Evolutionary conservation across 768 basidiomycete genomes (phyloP).

Genomic region (Mycena kentingensis): DNA sequence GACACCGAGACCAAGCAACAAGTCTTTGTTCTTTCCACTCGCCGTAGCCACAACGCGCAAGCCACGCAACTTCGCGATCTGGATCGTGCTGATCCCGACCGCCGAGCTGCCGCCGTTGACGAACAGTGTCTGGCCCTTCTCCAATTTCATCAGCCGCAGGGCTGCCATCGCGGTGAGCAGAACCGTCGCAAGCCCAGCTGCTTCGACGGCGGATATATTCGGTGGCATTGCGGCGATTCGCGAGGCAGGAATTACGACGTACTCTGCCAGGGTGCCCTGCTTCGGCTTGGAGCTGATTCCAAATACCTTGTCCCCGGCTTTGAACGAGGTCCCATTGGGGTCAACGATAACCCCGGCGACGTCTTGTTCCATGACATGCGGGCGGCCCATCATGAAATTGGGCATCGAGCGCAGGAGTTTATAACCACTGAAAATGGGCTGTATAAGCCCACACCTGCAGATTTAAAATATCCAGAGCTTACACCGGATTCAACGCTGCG

Average conservation of each 20-base stretch:
- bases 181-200: constrained; percentile 61
- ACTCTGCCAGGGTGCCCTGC: constrained; percentile 63
- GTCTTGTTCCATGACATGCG: constrained; percentile 61
- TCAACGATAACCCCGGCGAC: constrained; percentile 64
- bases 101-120: constrained; percentile 72
- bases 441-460: background rate
- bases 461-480: constrained; percentile 21
- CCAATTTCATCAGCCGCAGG: constrained; percentile 50
- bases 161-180: constrained; percentile 61
- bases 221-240: constrained; percentile 47
- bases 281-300: constrained; percentile 50
- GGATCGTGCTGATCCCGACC: constrained; percentile 72
- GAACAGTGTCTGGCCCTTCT: constrained; percentile 60
- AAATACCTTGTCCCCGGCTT: constrained; percentile 63
- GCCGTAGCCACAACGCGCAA: constrained; percentile 61
- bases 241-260: constrained; percentile 47
- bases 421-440: constrained; percentile 53
- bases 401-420: constrained; percentile 57
- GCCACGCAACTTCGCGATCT: constrained; percentile 67
- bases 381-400: constrained; percentile 47
- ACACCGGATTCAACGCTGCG: constrained; percentile 72
- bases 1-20: constrained; percentile 61
- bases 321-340: constrained; percentile 52
- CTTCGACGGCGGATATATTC: constrained; percentile 54
- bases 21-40: constrained; percentile 59